Evolutionary conservation across 148 eudicot species (phyloP).

Genomic region (Pouteria glomerata): DNA sequence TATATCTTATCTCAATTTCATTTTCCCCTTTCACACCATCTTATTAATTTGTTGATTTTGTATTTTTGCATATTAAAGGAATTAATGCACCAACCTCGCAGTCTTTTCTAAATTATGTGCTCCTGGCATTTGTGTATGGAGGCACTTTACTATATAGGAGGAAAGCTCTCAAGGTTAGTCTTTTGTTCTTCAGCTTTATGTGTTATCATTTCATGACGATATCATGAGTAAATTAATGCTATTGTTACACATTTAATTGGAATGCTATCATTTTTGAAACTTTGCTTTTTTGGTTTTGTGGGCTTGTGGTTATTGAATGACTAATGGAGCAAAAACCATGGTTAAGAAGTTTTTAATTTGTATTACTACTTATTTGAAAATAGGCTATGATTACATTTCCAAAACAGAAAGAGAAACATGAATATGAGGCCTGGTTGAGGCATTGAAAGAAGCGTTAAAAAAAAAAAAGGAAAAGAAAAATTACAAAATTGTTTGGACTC

Average conservation of each 20-base stretch:
- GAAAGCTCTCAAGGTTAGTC: constrained; percentile 56
- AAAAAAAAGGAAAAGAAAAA: too few relatives aligned
- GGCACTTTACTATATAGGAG: constrained; percentile 35
- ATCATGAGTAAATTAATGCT: background rate
- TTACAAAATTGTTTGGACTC: background rate
- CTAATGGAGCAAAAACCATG: too few relatives aligned
- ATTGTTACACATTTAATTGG: background rate
- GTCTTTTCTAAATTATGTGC: constrained; percentile 69
- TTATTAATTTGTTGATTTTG: background rate
- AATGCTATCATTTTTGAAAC: background rate
- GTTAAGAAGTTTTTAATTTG: too few relatives aligned
- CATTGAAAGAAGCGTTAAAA: background rate
- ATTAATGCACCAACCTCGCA: constrained; percentile 89
- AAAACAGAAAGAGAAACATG: background rate
- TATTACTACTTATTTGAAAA: too few relatives aligned
- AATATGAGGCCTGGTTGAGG: background rate
- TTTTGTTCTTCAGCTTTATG: background rate
- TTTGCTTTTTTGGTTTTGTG: background rate
- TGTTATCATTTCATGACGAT: constrained; percentile 7
- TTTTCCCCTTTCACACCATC: background rate
- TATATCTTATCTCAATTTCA: background rate
- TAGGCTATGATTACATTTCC: background rate
- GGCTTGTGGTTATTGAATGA: too few relatives aligned
- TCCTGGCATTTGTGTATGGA: constrained; percentile 68
- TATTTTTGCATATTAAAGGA: constrained; percentile 31